Evolutionary conservation across 2,329 filamentous ascomycete genomes (phyloP).

Genomic region (Lasiodiplodia gonubiensis): DNA sequence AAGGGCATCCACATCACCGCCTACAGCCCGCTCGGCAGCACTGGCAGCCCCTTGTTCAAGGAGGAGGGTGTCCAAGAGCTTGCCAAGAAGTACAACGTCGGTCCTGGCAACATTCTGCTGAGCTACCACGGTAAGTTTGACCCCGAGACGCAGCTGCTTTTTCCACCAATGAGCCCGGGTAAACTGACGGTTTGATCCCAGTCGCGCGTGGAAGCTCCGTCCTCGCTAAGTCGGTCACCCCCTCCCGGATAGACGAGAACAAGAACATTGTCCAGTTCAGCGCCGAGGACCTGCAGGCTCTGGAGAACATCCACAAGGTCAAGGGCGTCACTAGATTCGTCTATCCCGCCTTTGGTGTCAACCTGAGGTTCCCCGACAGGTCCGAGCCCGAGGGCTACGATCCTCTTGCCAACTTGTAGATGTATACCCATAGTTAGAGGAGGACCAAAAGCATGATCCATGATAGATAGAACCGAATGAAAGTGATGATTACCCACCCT

Average conservation of each 20-base stretch:
- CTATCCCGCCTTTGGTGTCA: constrained; percentile 57
- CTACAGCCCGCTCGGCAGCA: constrained; percentile 62
- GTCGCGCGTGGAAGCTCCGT: constrained; percentile 73
- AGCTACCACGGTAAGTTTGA: constrained; percentile 70
- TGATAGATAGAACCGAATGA: constrained; percentile 6
- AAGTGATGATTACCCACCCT: background rate
- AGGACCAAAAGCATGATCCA: constrained; percentile 3
- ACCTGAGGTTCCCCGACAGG: constrained; percentile 58
- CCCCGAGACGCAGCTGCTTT: background rate
- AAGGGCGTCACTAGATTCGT: constrained; percentile 55
- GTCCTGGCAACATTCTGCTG: constrained; percentile 64
- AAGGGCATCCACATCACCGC: constrained; percentile 75
- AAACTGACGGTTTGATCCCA: constrained; percentile 40
- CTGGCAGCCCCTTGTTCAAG: constrained; percentile 55
- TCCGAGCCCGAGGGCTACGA: constrained; percentile 28
- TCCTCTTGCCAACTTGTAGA: constrained; percentile 21
- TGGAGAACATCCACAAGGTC: constrained; percentile 53
- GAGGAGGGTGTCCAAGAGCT: constrained; percentile 55
- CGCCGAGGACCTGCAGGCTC: constrained; percentile 63
- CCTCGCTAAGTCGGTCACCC: constrained; percentile 74
- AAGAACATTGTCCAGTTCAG: constrained; percentile 69
- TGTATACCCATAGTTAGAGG: constrained; percentile 22
- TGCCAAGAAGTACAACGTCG: constrained; percentile 57
- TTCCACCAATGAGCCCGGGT: constrained; percentile 23
- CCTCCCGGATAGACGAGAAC: constrained; percentile 72